These are phyloP conservation scores for Beauveria sp. DNA, from an alignment of 2,329 filamentous ascomycete genomes.

Conservation along the genomic window DNA sequence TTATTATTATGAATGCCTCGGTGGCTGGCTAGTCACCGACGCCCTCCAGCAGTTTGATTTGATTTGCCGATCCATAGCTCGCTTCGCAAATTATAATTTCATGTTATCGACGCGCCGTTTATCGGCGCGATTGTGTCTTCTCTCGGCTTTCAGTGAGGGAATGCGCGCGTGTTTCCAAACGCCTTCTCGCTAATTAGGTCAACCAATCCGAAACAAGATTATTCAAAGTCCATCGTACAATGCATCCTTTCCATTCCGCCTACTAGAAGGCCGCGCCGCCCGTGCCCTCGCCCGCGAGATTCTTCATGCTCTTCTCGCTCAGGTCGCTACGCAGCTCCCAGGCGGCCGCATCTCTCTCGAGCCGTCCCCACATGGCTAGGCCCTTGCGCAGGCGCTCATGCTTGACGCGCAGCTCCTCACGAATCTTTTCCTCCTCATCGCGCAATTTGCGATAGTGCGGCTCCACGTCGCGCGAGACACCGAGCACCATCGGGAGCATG, in stretches of 20 bases:
- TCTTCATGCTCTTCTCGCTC: constrained; percentile 49
- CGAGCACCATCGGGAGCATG: constrained; percentile 34
- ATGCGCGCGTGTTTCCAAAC: not conserved
- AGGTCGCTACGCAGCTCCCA: constrained; percentile 49
- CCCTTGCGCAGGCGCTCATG: constrained; percentile 48
- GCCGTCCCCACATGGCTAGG: constrained; percentile 44
- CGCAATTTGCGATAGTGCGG: constrained; percentile 45
- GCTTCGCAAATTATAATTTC: too few species aligned
- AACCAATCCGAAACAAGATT: not conserved
- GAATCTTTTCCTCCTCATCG: constrained; percentile 50
- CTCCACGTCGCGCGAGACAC: constrained; percentile 46
- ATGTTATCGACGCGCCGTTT: too few species aligned
- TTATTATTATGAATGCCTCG: too few species aligned
- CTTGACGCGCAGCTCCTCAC: constrained; percentile 44
- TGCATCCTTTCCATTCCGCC: not conserved
- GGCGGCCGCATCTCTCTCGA: constrained; percentile 45
- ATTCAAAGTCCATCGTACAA: not conserved
- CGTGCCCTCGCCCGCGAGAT: constrained; percentile 46
- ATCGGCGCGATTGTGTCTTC: too few species aligned
- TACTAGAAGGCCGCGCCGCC: constrained; percentile 47
- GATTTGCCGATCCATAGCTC: too few species aligned
- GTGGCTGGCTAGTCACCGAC: too few species aligned
- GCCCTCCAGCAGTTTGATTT: too few species aligned
- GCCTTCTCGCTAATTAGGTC: not conserved
- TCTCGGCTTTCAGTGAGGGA: too few species aligned